phyloP scores from a whole-genome alignment of 306 rosid species.

The Acacia acuminata region DNA sequence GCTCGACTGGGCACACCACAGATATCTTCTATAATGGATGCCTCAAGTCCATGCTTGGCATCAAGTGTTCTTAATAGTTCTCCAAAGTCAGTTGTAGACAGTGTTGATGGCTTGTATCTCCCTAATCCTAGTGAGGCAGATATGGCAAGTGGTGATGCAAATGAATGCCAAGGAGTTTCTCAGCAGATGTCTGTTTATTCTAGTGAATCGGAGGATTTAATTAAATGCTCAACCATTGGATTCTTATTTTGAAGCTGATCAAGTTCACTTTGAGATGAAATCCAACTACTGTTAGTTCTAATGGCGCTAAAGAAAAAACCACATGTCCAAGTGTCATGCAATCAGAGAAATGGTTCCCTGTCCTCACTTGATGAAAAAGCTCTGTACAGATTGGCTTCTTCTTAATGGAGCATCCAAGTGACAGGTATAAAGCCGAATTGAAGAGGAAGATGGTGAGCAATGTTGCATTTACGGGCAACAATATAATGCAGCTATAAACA shows the following conservation, averaged over 20 bases:
- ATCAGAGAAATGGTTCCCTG: not conserved
- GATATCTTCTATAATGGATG: constrained; percentile 52
- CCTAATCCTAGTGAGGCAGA: constrained; percentile 17
- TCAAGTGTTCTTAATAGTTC: constrained; percentile 43
- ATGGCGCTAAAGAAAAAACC: constrained; percentile 9
- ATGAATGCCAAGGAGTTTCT: constrained; percentile 19
- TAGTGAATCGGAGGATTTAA: constrained; percentile 15
- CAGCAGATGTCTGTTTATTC: constrained; percentile 19
- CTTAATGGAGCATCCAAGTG: no score
- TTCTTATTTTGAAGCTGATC: constrained; percentile 24
- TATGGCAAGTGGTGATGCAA: constrained; percentile 12
- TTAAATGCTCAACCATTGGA: constrained; percentile 17
- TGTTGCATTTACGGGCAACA: no score
- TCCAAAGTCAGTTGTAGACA: constrained; percentile 74
- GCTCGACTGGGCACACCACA: constrained; percentile 75
- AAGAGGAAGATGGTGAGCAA: no score
- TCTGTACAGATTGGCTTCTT: not conserved
- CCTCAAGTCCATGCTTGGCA: constrained; percentile 22
- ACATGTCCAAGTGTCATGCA: constrained; percentile 9
- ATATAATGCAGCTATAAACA: no score
- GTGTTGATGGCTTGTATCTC: constrained; percentile 25
- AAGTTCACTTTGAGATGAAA: constrained; percentile 15
- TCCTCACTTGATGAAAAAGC: constrained; percentile 4
- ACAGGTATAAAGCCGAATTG: no score
- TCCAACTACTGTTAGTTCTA: constrained; percentile 9